Evolutionary conservation across 2,329 filamentous ascomycete species (phyloP).

Genomic region (Penicillium sp.): DNA sequence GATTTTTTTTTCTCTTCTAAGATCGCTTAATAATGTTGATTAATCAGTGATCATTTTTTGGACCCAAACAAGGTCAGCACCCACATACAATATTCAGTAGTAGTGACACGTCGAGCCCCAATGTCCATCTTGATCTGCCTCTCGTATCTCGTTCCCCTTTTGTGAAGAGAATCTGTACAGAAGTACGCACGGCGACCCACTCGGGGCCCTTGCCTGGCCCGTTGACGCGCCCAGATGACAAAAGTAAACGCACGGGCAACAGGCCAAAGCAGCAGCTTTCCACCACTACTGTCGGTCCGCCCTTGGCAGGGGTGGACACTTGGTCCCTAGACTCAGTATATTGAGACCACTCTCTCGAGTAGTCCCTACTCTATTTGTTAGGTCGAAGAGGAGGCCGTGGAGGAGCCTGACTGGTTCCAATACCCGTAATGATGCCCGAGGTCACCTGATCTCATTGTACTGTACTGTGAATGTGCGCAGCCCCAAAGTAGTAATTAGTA

Average conservation of each 20-base stretch:
- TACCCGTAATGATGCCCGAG: background rate
- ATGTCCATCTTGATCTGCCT: background rate
- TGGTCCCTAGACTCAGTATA: constrained; percentile 2
- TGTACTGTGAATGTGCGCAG: too few relatives aligned
- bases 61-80: background rate
- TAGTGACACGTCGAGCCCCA: constrained; percentile 2
- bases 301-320: constrained; percentile 18
- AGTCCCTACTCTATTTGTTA: constrained; percentile 22
- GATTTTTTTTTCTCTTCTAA: background rate
- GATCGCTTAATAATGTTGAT: background rate
- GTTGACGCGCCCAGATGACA: constrained; percentile 1
- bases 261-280: background rate
- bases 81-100: background rate
- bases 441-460: background rate
- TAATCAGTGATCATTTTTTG: too few relatives aligned
- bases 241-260: background rate
- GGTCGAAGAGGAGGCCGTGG: background rate
- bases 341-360: too few relatives aligned
- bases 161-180: background rate
- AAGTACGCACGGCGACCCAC: background rate
- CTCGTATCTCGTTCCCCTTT: background rate
- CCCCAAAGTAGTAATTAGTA: background rate
- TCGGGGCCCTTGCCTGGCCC: background rate
- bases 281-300: constrained; percentile 5
- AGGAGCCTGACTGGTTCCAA: background rate